phyloP scores from a whole-genome alignment of 2,329 filamentous ascomycete species.

The Lojkania enalia region DNA sequence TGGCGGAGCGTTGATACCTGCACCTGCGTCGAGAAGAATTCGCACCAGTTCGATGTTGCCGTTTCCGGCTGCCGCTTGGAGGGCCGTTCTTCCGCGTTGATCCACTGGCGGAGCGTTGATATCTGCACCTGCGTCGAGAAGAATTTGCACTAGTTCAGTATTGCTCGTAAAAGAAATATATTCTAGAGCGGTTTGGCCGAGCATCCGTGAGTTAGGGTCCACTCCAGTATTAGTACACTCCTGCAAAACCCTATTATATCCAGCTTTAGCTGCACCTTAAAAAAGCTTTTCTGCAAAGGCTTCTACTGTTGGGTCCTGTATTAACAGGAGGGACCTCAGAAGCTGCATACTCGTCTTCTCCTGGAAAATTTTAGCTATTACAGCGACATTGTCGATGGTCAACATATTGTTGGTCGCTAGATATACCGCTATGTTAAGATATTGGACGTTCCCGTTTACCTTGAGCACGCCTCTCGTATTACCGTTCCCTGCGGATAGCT shows the following conservation, averaged over 20 bases:
- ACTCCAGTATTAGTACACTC: constrained; percentile 8
- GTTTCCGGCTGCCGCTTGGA: background rate
- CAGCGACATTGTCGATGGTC: background rate
- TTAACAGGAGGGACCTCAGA: constrained; percentile 8
- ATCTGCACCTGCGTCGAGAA: background rate
- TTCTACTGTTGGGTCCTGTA: constrained; percentile 7
- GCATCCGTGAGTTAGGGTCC: constrained; percentile 8
- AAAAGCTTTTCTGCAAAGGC: constrained; percentile 12
- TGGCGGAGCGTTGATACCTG: constrained; percentile 3
- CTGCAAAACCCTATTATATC: constrained; percentile 6
- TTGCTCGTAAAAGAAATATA: constrained; percentile 1
- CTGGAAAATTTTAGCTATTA: constrained; percentile 5
- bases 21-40: background rate
- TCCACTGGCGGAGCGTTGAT: constrained; percentile 3
- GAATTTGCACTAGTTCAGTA: constrained; percentile 2
- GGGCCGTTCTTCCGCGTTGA: background rate
- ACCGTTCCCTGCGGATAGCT: background rate
- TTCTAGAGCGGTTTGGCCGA: constrained; percentile 3
- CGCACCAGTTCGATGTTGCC: constrained; percentile 3
- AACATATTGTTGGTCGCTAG: constrained; percentile 8
- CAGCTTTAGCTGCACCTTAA: constrained; percentile 2
- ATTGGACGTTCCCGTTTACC: constrained; percentile 8
- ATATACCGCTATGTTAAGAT: constrained; percentile 8
- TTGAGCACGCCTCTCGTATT: constrained; percentile 1
- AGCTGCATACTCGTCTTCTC: constrained; percentile 6